Percentiles rank a stretch among this genome's conserved stretches.
phyloP scores from a whole-genome alignment of 164 flowering plant genomes.

The Kingdonia uniflora region DNA sequence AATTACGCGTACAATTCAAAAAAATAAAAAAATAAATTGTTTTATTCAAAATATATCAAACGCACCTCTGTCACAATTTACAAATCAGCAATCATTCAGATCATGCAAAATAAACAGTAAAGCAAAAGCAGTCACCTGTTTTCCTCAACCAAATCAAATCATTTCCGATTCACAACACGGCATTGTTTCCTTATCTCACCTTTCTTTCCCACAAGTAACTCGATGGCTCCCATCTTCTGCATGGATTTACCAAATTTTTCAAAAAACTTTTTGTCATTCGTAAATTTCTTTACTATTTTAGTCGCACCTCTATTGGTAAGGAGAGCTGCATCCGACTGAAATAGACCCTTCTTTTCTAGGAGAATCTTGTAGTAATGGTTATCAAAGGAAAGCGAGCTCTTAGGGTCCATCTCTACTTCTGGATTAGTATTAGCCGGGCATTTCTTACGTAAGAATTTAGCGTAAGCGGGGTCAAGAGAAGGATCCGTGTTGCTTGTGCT shows the following conservation, averaged over 20 bases:
- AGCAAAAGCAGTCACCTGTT: too few relatives aligned
- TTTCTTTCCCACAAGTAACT: not conserved
- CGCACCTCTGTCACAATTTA: too few relatives aligned
- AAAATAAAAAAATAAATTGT: too few relatives aligned
- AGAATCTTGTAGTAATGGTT: slow-evolving; percentile 1
- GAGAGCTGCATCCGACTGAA: slow-evolving; percentile 3
- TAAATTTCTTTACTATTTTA: too few relatives aligned
- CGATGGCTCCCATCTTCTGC: slow-evolving; percentile 2
- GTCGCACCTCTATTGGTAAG: slow-evolving; percentile 1
- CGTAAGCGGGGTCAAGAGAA: slow-evolving; percentile 30
- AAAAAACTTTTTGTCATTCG: not conserved
- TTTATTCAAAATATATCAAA: too few relatives aligned
- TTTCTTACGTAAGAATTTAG: slow-evolving; percentile 17
- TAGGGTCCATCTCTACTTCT: slow-evolving; percentile 2
- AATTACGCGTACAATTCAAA: too few relatives aligned
- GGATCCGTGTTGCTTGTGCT: slow-evolving; percentile 48
- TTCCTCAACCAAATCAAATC: too few relatives aligned
- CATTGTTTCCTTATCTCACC: slow-evolving; percentile 4
- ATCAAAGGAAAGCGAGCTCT: slow-evolving; percentile 1
- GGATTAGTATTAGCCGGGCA: slow-evolving; percentile 13
- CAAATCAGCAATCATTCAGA: too few relatives aligned
- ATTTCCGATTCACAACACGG: not conserved
- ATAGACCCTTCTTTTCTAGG: not conserved
- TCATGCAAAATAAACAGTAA: too few relatives aligned
- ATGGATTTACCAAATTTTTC: not conserved